These are phyloP conservation scores for Talaromyces sp. DNA, from an alignment of 2,329 filamentous ascomycete species.

Conservation along the genomic window DNA sequence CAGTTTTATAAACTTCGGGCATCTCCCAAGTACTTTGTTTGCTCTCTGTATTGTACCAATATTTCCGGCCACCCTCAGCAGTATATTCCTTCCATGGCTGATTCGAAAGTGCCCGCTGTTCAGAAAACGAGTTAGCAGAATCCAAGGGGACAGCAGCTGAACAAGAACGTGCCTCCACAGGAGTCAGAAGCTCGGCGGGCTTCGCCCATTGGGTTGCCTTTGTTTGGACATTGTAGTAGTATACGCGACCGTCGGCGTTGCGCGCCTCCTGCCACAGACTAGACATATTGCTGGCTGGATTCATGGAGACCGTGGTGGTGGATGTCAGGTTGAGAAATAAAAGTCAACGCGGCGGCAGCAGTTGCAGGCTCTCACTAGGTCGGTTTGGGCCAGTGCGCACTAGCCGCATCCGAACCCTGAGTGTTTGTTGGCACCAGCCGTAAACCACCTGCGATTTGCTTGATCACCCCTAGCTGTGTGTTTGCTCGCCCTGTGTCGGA, in stretches of 20 bases:
- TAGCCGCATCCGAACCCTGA: conserved; percentile 2
- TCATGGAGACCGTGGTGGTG: conserved; percentile 18
- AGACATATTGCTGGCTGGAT: conserved; percentile 57
- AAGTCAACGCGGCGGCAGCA: neutral
- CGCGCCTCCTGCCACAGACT: conserved; percentile 74
- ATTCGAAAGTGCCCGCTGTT: conserved; percentile 69
- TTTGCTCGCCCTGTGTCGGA: neutral
- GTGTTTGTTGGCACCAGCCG: conserved; percentile 5
- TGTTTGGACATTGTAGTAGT: conserved; percentile 84
- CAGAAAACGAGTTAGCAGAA: neutral
- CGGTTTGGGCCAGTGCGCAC: conserved; percentile 2
- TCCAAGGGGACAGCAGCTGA: neutral
- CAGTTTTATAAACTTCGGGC: conserved; percentile 74
- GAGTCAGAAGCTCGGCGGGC: conserved; percentile 80
- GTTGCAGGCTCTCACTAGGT: neutral
- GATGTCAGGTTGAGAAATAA: neutral
- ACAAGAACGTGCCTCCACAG: conserved; percentile 60
- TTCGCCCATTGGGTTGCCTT: conserved; percentile 93
- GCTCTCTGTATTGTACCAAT: conserved; percentile 92
- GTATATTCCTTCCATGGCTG: conserved; percentile 94
- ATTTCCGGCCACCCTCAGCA: conserved; percentile 78
- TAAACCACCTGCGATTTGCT: neutral
- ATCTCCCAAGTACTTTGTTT: conserved; percentile 94
- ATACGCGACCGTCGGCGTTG: conserved; percentile 73
- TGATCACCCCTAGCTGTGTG: neutral